Percentiles rank a stretch among this genome's conserved stretches.
These are phyloP conservation scores for Hapsidospora chrysogenum DNA, from an alignment of 495 filamentous ascomycete species.

Conservation along the genomic window DNA sequence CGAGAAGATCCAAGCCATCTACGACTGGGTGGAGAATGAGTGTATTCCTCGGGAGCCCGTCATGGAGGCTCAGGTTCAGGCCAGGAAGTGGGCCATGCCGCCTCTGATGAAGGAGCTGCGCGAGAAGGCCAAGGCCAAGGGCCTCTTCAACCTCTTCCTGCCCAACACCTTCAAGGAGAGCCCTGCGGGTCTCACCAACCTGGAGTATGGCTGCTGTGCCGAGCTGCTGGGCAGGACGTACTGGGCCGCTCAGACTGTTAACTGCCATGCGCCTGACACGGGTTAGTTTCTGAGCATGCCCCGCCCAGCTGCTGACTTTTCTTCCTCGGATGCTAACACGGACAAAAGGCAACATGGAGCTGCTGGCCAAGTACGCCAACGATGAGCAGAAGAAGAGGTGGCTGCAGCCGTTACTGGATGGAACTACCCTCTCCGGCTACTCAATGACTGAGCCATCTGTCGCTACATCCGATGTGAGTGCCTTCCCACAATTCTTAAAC, in stretches of 20 bases:
- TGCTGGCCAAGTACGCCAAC: conserved; percentile 25
- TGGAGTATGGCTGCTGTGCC: conserved; percentile 23
- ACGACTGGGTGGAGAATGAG: conserved; percentile 23
- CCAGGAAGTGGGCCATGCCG: conserved; percentile 16
- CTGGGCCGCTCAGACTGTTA: conserved; percentile 24
- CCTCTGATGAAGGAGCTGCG: conserved; percentile 18
- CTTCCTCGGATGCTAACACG: too few species aligned
- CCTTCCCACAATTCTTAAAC: too few species aligned
- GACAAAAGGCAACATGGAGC: conserved; percentile 26
- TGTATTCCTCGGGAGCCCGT: conserved; percentile 22
- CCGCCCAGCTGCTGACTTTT: too few species aligned
- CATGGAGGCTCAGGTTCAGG: conserved; percentile 16
- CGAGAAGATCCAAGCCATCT: conserved; percentile 17
- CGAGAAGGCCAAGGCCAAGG: conserved; percentile 18
- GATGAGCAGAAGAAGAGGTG: conserved; percentile 23
- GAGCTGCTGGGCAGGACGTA: conserved; percentile 24
- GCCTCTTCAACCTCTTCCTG: conserved; percentile 23
- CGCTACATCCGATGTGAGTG: conserved; percentile 22
- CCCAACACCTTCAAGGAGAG: conserved; percentile 21
- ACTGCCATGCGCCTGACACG: conserved; percentile 25
- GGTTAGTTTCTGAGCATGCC: too few species aligned
- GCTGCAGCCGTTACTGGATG: conserved; percentile 21
- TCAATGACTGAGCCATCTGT: conserved; percentile 24
- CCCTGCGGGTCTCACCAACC: conserved; percentile 22
- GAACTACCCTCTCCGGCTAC: conserved; percentile 18